Conservation (phyloP, 2,329 filamentous ascomycete genomes). For the Fonsecaea pedrosoi region DNA sequence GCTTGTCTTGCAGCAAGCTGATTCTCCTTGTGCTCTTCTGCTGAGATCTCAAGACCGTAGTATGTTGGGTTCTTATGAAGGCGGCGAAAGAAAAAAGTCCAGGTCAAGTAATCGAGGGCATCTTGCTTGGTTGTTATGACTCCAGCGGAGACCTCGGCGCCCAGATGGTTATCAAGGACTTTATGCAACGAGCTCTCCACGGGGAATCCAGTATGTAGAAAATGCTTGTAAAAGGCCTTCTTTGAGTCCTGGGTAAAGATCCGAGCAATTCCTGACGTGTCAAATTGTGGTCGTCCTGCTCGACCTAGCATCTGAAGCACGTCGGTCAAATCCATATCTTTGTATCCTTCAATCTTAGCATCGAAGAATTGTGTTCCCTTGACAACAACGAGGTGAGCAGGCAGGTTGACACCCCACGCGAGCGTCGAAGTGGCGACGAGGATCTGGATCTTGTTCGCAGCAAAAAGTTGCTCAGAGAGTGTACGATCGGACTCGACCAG, state of each 20-base stretch:
- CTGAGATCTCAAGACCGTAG: constrained; percentile 92
- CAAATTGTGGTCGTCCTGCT: constrained; percentile 94
- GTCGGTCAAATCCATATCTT: constrained; percentile 98
- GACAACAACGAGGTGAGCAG: constrained; percentile 94
- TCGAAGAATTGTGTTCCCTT: constrained; percentile 99
- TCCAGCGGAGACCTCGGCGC: constrained; percentile 90
- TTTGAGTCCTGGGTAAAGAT: constrained; percentile 98
- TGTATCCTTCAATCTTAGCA: constrained; percentile 95
- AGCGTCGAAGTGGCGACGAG: constrained; percentile 94
- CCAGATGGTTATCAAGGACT: constrained; percentile 94
- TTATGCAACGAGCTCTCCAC: constrained; percentile 97
- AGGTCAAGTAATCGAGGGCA: constrained; percentile 94
- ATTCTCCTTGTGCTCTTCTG: constrained; percentile 78
- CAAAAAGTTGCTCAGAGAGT: constrained; percentile 89
- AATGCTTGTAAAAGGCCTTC: constrained; percentile 99
- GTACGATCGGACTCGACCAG: constrained; percentile 93
- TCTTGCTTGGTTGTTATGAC: constrained; percentile 96
- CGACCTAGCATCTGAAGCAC: constrained; percentile 97
- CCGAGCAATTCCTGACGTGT: constrained; percentile 90
- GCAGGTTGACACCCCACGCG: constrained; percentile 97
- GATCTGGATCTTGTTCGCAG: constrained; percentile 98
- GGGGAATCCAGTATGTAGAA: constrained; percentile 95
- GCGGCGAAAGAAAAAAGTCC: constrained; percentile 98
- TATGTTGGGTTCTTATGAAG: constrained; percentile 98
- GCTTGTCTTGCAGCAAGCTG: constrained; percentile 81